A percentile compares a stretch with the other conserved stretches of the same genome.
Evolutionary conservation across 129 eudicot species (phyloP).

Genomic region (Calendula officinalis): DNA sequence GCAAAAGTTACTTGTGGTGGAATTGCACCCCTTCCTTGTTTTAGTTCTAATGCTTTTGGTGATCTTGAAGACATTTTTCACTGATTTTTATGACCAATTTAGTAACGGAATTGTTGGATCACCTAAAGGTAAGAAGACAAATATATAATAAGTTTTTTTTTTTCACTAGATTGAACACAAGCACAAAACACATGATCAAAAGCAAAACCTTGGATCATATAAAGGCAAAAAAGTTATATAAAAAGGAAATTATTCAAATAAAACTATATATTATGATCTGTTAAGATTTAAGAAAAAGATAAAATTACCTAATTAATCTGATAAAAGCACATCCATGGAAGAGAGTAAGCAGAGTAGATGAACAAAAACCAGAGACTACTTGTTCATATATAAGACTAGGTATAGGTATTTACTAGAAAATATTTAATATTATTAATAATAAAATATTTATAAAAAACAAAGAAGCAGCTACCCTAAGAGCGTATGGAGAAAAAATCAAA

Average conservation of each 20-base stretch:
- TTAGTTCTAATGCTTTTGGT: slow-evolving; percentile 30
- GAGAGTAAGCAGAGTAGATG: slow-evolving; percentile 29
- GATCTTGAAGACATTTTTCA: slow-evolving; percentile 41
- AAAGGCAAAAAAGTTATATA: slow-evolving; percentile 8
- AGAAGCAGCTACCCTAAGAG: slow-evolving; percentile 28
- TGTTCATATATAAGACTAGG: slow-evolving; percentile 33
- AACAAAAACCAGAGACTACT: slow-evolving; percentile 21
- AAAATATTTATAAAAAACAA: slow-evolving; percentile 17
- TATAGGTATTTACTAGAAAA: neutral
- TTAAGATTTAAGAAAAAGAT: too few relatives aligned
- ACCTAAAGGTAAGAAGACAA: slow-evolving; percentile 8
- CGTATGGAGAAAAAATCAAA: slow-evolving; percentile 46
- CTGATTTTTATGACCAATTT: neutral
- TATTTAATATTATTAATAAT: neutral
- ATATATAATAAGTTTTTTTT: neutral
- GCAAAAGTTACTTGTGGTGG: slow-evolving; percentile 55
- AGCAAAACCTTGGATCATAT: slow-evolving; percentile 2
- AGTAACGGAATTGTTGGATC: slow-evolving; percentile 21
- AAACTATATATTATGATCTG: neutral
- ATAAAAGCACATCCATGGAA: slow-evolving; percentile 33
- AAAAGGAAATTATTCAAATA: neutral
- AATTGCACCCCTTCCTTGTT: slow-evolving; percentile 31
- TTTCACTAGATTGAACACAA: slow-evolving; percentile 14
- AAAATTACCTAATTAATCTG: slow-evolving; percentile 15
- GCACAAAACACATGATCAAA: slow-evolving; percentile 27